Conservation (phyloP, 768 basidiomycete species). For the Lactarius sanguifluus region DNA sequence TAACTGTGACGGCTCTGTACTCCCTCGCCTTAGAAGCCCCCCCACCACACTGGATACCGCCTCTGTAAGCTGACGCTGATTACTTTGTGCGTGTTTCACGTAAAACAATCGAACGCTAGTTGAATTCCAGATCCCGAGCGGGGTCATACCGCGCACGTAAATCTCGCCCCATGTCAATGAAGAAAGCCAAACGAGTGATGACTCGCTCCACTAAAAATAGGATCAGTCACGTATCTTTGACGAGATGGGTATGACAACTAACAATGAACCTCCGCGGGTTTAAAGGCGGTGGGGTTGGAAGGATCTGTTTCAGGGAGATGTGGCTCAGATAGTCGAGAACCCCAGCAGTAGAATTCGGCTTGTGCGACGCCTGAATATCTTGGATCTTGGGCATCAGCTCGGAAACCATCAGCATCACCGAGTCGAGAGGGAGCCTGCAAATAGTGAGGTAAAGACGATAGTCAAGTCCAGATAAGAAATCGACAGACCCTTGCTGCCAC, state of each 20-base stretch:
- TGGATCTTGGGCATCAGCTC: constrained; percentile 86
- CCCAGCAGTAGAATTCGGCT: constrained; percentile 59
- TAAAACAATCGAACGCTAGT: constrained; percentile 89
- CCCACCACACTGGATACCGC: constrained; percentile 81
- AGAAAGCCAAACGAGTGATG: constrained; percentile 88
- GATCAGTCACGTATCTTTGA: constrained; percentile 17
- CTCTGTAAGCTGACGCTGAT: constrained; percentile 71
- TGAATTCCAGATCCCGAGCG: constrained; percentile 86
- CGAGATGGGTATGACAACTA: constrained; percentile 33
- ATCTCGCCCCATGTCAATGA: constrained; percentile 95
- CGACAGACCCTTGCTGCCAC: constrained; percentile 89
- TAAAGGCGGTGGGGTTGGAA: constrained; percentile 68
- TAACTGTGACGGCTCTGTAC: constrained; percentile 21
- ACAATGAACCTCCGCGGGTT: constrained; percentile 76
- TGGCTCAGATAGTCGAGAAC: constrained; percentile 75
- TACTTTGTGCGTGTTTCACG: constrained; percentile 78
- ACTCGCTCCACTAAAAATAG: constrained; percentile 80
- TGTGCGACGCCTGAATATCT: constrained; percentile 67
- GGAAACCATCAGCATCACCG: constrained; percentile 83
- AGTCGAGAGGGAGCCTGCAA: constrained; percentile 79
- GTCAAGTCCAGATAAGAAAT: constrained; percentile 1
- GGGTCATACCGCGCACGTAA: constrained; percentile 86
- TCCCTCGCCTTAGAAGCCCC: constrained; percentile 60
- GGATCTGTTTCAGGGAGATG: constrained; percentile 64
- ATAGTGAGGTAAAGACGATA: background rate